phyloP scores from a whole-genome alignment of 768 basidiomycete species.

The Agaricus subrufescens region DNA sequence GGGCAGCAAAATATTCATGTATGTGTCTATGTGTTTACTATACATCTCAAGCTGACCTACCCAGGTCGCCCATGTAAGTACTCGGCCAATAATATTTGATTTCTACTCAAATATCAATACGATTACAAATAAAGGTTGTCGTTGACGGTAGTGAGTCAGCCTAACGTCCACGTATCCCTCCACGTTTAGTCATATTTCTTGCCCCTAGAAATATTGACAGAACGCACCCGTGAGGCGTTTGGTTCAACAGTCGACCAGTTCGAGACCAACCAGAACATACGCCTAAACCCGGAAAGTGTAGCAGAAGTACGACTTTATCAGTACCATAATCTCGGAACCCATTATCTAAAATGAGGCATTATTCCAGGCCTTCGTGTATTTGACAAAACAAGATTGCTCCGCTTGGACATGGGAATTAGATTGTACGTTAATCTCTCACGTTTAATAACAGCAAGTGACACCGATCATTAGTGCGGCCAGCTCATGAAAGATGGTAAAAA shows the following conservation, averaged over 20 bases:
- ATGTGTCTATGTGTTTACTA: slow-evolving; percentile 44
- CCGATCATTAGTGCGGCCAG: slow-evolving; percentile 32
- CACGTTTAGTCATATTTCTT: neutral
- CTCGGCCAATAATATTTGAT: neutral
- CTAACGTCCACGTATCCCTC: neutral
- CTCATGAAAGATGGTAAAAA: slow-evolving; percentile 39
- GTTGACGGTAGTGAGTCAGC: slow-evolving; percentile 55
- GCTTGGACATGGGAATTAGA: slow-evolving; percentile 82
- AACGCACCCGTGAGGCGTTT: slow-evolving; percentile 19
- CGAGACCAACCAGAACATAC: slow-evolving; percentile 39
- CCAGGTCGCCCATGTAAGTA: slow-evolving; percentile 5
- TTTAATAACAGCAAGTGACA: neutral
- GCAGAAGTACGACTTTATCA: slow-evolving; percentile 46
- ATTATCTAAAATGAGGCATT: neutral
- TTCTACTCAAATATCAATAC: neutral
- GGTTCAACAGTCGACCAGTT: slow-evolving; percentile 27
- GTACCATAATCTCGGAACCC: neutral
- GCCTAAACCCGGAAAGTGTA: slow-evolving; percentile 63
- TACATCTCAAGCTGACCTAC: neutral
- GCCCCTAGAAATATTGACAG: slow-evolving; percentile 31
- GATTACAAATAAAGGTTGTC: slow-evolving; percentile 39
- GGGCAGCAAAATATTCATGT: slow-evolving; percentile 74
- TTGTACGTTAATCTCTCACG: slow-evolving; percentile 40
- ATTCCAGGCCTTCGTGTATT: slow-evolving; percentile 56
- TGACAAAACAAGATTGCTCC: slow-evolving; percentile 65